These are phyloP conservation scores for Hyphopichia wangnamkhiaoensis DNA, from an alignment of 1,139 yeast species.

Conservation along the genomic window DNA sequence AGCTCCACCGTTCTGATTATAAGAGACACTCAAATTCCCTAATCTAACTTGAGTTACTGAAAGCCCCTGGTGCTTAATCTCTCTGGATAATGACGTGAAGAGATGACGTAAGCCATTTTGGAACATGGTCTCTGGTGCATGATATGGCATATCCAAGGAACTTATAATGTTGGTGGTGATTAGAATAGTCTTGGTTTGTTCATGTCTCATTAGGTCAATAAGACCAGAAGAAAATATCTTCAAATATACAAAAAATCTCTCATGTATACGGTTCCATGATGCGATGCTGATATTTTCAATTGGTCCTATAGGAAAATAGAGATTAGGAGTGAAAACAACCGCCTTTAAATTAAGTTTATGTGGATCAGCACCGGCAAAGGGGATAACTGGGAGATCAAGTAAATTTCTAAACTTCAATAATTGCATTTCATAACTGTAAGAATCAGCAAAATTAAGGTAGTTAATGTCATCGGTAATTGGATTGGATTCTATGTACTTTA, in stretches of 20 bases:
- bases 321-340: constrained; percentile 62
- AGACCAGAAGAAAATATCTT: constrained; percentile 59
- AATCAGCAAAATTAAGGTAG: constrained; percentile 37
- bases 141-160: constrained; percentile 46
- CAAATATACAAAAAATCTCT: constrained; percentile 47
- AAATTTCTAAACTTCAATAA: constrained; percentile 41
- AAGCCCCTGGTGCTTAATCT: constrained; percentile 41
- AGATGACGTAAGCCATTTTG: constrained; percentile 37
- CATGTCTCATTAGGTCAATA: constrained; percentile 53
- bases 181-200: constrained; percentile 44
- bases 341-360: constrained; percentile 57
- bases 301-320: constrained; percentile 70
- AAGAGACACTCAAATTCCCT: constrained; percentile 48
- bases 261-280: constrained; percentile 55
- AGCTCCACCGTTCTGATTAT: constrained; percentile 23
- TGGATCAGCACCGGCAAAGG: constrained; percentile 54
- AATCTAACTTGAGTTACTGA: constrained; percentile 47
- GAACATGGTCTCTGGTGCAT: constrained; percentile 49
- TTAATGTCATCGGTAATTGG: constrained; percentile 53
- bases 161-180: constrained; percentile 47
- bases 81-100: constrained; percentile 42
- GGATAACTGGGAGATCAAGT: constrained; percentile 38
- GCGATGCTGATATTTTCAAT: constrained; percentile 55
- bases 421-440: constrained; percentile 30
- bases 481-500: constrained; percentile 58